Evolutionary conservation across 1,284 basidiomycete species (phyloP).

Genomic region (Mycena sp.): DNA sequence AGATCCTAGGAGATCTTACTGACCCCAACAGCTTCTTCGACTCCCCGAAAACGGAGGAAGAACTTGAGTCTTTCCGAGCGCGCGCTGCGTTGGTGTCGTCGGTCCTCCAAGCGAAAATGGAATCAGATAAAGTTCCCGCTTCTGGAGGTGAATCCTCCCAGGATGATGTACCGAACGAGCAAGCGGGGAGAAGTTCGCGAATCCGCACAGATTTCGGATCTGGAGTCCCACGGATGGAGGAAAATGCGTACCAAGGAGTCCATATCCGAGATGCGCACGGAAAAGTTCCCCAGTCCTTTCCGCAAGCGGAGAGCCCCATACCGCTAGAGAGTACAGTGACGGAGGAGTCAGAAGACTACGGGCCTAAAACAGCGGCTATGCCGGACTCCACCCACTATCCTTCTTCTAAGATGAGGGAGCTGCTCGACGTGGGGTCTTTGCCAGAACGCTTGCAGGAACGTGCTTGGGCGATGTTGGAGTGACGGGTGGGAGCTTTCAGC

Average conservation of each 20-base stretch:
- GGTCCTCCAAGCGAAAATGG: not conserved
- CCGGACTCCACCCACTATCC: not conserved
- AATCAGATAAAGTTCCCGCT: not conserved
- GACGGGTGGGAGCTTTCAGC: slow-evolving; percentile 39
- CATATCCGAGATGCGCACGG: not conserved
- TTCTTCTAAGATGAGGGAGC: not conserved
- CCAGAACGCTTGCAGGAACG: not conserved
- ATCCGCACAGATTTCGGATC: slow-evolving; percentile 5
- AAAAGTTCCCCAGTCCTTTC: not conserved
- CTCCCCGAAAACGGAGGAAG: not conserved
- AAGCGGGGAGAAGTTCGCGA: not conserved
- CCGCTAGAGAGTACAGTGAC: not conserved
- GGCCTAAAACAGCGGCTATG: not conserved
- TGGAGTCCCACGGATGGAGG: not conserved
- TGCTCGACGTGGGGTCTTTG: slow-evolving; percentile 7
- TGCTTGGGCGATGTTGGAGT: slow-evolving; percentile 30
- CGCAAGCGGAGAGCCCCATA: no score
- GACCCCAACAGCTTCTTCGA: not conserved
- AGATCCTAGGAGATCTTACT: not conserved
- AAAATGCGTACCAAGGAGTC: not conserved
- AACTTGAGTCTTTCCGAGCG: not conserved
- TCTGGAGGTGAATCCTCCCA: not conserved
- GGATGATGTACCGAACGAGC: not conserved
- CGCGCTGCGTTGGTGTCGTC: not conserved
- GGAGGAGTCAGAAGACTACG: slow-evolving; percentile 15